Percentiles rank a stretch among this genome's conserved stretches.
phyloP scores from a whole-genome alignment of 176 grass and related monocot genomes.

The Phoenix dactylifera region DNA sequence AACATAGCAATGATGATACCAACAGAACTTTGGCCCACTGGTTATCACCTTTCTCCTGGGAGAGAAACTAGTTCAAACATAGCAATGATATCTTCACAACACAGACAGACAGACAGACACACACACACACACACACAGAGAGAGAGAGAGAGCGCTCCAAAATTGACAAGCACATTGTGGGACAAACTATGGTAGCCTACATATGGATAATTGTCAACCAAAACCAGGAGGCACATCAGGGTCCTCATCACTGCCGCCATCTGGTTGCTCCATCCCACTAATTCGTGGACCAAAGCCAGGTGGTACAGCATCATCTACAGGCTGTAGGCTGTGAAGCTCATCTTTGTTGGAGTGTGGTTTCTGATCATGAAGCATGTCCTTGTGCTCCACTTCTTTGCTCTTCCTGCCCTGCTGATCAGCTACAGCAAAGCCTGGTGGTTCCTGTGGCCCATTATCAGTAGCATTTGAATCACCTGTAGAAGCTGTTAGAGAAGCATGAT shows the following conservation, averaged over 20 bases:
- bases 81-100: too few species aligned
- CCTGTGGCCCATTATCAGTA: slow-evolving; percentile 37
- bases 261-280: neutral
- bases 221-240: slow-evolving; percentile 64
- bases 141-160: too few species aligned
- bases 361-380: neutral
- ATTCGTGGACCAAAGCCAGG: neutral
- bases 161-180: too few species aligned
- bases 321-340: too few species aligned
- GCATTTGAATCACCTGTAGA: slow-evolving; percentile 15
- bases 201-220: slow-evolving; percentile 23
- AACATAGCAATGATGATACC: too few species aligned
- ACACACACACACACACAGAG: too few species aligned
- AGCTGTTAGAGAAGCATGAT: slow-evolving; percentile 17
- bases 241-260: slow-evolving; percentile 33
- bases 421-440: slow-evolving; percentile 57
- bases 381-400: neutral
- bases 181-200: too few species aligned
- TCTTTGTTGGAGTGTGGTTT: neutral
- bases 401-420: slow-evolving; percentile 22
- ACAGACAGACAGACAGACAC: too few species aligned
- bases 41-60: too few species aligned
- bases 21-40: too few species aligned
- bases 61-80: too few species aligned
- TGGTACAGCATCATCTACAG: slow-evolving; percentile 13